phyloP scores from a whole-genome alignment of 2,329 filamentous ascomycete species.

The Paraphoma sp. region DNA sequence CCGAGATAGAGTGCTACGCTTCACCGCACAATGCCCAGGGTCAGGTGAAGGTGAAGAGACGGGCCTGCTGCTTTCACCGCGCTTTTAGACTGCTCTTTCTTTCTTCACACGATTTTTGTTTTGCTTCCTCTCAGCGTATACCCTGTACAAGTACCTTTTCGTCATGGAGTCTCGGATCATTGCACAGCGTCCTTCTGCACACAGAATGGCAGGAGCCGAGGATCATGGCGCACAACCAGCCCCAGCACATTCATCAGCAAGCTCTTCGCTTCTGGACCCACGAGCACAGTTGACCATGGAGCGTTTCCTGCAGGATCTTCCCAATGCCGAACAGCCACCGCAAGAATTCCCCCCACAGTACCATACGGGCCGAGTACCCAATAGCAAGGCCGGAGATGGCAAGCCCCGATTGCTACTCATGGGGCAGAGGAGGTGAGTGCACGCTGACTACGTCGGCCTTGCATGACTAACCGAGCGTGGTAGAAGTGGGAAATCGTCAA shows the following conservation, averaged over 20 bases:
- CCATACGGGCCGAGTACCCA: conserved; percentile 53
- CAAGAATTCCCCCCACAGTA: conserved; percentile 47
- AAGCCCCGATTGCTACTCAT: conserved; percentile 91
- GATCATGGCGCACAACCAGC: conserved; percentile 6
- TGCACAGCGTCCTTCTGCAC: conserved; percentile 26
- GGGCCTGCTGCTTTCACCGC: conserved; percentile 11
- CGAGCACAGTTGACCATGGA: conserved; percentile 52
- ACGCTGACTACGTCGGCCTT: neutral
- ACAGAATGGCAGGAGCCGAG: conserved; percentile 18
- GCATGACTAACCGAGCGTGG: conserved; percentile 10
- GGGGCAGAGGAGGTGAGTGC: conserved; percentile 85
- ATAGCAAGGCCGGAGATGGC: conserved; percentile 61
- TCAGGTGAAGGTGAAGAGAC: conserved; percentile 27
- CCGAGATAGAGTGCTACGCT: conserved; percentile 28
- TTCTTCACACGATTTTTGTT: conserved; percentile 4
- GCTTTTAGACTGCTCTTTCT: conserved; percentile 12
- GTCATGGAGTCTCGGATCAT: conserved; percentile 39
- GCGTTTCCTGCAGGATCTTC: conserved; percentile 52
- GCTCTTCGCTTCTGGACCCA: conserved; percentile 43
- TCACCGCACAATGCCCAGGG: conserved; percentile 34
- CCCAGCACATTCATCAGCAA: conserved; percentile 19
- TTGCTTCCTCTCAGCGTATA: conserved; percentile 32
- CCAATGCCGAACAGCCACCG: conserved; percentile 48
- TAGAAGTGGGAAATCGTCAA: conserved; percentile 97
- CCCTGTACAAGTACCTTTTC: conserved; percentile 37